Base-by-base conservation (phyloP, 2,329 filamentous ascomycete genomes). In the Akanthomyces lecanii region DNA sequence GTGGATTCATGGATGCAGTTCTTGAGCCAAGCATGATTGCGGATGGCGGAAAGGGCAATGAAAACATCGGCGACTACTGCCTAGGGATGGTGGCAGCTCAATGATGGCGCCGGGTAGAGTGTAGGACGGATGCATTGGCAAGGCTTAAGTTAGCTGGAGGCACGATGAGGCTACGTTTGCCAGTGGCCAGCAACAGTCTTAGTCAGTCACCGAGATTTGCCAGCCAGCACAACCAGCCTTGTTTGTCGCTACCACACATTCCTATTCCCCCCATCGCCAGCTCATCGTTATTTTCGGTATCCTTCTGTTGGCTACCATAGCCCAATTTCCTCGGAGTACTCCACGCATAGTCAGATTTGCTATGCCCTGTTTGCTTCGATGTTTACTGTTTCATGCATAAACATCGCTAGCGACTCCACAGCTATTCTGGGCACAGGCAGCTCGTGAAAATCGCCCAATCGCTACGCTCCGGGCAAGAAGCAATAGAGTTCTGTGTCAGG, bases 401-500 rank as follows among this genome's bases (percentile, higher is more conserved):
- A 58, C n/a, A 38, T n/a, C 28, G 21, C 18, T 47, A 38, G 44
- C 55, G 44, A 36, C 55, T 38, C 55, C 55, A 58, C 55, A 23
- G 14, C 44, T n/a, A 25, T n/a, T 57, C 4, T 12, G 21, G 28
- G 18, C 28, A 47, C 18, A 57, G 40, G 12, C 16, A 33, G 7
- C 55, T 38, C 18, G 16, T 14, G 10, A 30, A 7, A 30, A 44
- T 8, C 10, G 38, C 28, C 45, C 44, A 44, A 50, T 58, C 30
- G 44, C 44, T 14, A 30, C n/a, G 55, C 55, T n/a, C 18, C 33
- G 33, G 33, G 52, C 40, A 4, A 23, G 58, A 53, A 7, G 16
- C 25, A 60, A 60, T 61, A 61, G 38, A 61, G 38, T 61, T 61
- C 44, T 53, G 47, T 45, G 25, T 61, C 58, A 61, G 48, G 58